A percentile compares a stretch with the other conserved stretches of the same genome.
Evolutionary conservation across 306 rosid species (phyloP).

Genomic region (Mimosa bimucronata): DNA sequence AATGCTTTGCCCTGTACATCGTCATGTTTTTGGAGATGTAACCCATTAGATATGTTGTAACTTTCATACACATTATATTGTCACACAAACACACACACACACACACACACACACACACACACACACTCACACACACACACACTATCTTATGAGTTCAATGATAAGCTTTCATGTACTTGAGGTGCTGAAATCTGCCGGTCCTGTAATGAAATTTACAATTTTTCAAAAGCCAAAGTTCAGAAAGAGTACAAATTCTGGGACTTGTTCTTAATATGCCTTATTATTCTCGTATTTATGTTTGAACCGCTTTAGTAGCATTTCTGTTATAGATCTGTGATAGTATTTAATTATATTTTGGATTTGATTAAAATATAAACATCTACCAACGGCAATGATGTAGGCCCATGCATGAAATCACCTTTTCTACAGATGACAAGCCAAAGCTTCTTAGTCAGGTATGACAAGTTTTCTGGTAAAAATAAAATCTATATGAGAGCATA

Average conservation of each 20-base stretch:
- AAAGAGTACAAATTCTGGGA: slow-evolving; percentile 30
- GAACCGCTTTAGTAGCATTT: not conserved
- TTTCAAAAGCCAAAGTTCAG: not conserved
- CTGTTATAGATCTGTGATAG: not conserved
- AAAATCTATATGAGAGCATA: not conserved
- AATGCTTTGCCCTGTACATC: slow-evolving; percentile 26
- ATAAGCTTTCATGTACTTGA: slow-evolving; percentile 28
- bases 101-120: not conserved
- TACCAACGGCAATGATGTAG: slow-evolving; percentile 59
- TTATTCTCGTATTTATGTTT: slow-evolving; percentile 10
- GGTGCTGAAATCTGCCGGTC: slow-evolving; percentile 21
- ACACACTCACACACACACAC: not conserved
- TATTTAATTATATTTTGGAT: slow-evolving; percentile 22
- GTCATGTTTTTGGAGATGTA: slow-evolving; percentile 32
- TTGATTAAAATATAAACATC: slow-evolving; percentile 8
- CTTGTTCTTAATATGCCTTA: slow-evolving; percentile 24
- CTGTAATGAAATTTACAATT: not conserved
- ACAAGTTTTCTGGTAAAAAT: slow-evolving; percentile 24
- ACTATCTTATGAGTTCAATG: not conserved
- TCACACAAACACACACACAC: not conserved
- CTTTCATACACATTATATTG: slow-evolving; percentile 10
- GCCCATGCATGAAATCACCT: slow-evolving; percentile 98
- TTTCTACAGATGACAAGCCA: slow-evolving; percentile 96
- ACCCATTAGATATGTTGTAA: slow-evolving; percentile 25
- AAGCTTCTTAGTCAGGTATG: slow-evolving; percentile 97